Evolutionary conservation across 1,139 yeast genomes (phyloP).

Genomic region (Geotrichum candidum): DNA sequence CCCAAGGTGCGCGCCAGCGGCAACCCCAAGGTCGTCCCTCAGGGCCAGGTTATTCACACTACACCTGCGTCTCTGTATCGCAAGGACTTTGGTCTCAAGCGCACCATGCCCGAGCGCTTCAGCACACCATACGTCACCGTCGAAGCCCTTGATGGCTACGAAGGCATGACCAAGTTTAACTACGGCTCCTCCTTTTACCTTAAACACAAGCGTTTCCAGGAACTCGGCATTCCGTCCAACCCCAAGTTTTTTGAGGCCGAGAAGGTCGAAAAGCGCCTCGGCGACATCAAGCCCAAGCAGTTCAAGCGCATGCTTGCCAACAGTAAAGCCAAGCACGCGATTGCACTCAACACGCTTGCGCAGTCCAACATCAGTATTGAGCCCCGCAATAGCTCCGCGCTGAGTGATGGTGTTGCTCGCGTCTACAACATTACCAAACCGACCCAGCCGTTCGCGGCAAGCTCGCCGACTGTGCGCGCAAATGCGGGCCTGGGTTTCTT

Average conservation of each 20-base stretch:
- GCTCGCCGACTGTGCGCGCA: too few relatives aligned
- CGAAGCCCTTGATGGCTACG: constrained; percentile 48
- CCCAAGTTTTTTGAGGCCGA: constrained; percentile 19
- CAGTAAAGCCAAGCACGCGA: too few relatives aligned
- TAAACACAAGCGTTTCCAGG: constrained; percentile 48
- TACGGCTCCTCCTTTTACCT: constrained; percentile 44
- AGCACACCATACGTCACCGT: constrained; percentile 45
- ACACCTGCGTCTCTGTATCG: constrained; percentile 50
- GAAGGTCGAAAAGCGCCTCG: too few relatives aligned
- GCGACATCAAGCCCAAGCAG: too few relatives aligned
- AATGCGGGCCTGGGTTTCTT: too few relatives aligned
- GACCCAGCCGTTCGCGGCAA: too few relatives aligned
- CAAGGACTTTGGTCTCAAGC: constrained; percentile 61
- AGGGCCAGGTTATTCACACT: constrained; percentile 54
- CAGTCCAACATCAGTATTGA: too few relatives aligned
- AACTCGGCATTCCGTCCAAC: constrained; percentile 42
- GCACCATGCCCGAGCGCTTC: constrained; percentile 48
- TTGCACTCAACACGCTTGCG: too few relatives aligned
- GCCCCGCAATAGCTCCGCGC: too few relatives aligned
- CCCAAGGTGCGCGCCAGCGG: constrained; percentile 19
- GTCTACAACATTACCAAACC: too few relatives aligned
- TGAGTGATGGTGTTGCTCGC: too few relatives aligned
- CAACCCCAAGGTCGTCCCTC: constrained; percentile 37
- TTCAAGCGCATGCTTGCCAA: too few relatives aligned
- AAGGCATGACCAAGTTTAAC: constrained; percentile 49